Evolutionary conservation across 2,329 filamentous ascomycete species (phyloP).

Genomic region (Fusarium multiceps): DNA sequence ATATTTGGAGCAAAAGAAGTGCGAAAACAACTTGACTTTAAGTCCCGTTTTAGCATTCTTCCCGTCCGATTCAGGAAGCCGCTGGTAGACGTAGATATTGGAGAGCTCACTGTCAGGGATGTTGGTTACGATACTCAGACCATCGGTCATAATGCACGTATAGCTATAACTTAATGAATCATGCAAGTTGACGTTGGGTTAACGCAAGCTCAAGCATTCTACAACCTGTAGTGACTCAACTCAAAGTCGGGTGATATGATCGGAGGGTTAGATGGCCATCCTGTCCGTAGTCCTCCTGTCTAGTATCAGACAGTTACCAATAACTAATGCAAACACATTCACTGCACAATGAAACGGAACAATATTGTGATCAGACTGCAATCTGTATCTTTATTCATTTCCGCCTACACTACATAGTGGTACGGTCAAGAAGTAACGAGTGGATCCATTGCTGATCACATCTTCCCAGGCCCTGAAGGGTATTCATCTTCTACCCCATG

Average conservation of each 20-base stretch:
- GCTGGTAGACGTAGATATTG: not conserved
- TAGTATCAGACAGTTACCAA: not conserved
- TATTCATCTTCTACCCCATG: constrained; percentile 12
- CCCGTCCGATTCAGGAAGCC: constrained; percentile 22
- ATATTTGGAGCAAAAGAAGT: not conserved
- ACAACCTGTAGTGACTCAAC: not conserved
- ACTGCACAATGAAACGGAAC: not conserved
- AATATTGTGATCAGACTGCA: not conserved
- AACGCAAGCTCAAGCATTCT: not conserved
- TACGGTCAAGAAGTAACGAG: constrained; percentile 30
- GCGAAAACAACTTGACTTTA: constrained; percentile 29
- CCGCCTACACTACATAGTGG: constrained; percentile 5
- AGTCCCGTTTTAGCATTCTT: constrained; percentile 52
- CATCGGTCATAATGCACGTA: not conserved
- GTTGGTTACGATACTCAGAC: not conserved
- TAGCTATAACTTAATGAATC: not conserved
- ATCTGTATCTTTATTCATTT: constrained; percentile 20
- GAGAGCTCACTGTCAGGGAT: not conserved
- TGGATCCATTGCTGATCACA: constrained; percentile 38
- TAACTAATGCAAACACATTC: not conserved
- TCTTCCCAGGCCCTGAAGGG: constrained; percentile 4
- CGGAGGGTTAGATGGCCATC: not conserved
- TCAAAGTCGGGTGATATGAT: not conserved
- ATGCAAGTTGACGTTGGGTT: too few species aligned
- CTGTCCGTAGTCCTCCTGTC: not conserved